Conservation (phyloP, 192 early-diverging fungal species). For the Backusella tuberculispora region DNA sequence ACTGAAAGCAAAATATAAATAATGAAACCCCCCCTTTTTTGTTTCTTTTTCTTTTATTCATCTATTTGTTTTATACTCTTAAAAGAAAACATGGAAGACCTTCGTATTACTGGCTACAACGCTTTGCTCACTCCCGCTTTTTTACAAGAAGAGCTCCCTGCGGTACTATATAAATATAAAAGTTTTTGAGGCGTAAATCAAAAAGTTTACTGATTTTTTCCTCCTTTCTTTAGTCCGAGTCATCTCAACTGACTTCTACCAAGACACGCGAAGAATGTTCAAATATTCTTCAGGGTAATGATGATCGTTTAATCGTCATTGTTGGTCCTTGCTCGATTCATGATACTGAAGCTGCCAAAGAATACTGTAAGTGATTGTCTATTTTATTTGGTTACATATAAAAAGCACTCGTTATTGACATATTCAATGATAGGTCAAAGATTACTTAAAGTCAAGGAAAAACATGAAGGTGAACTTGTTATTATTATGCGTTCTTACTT, state of each 20-base stretch:
- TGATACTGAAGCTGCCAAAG: slow-evolving; percentile 82
- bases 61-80: background rate
- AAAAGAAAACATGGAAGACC: slow-evolving; percentile 73
- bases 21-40: background rate
- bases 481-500: slow-evolving; percentile 98
- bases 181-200: background rate
- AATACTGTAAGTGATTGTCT: slow-evolving; percentile 65
- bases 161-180: slow-evolving; percentile 44
- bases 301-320: slow-evolving; percentile 88
- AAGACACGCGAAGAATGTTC: slow-evolving; percentile 64
- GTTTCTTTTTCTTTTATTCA: background rate
- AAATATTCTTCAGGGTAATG: slow-evolving; percentile 75
- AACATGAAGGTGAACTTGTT: slow-evolving; percentile 73
- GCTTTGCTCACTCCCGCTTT: slow-evolving; percentile 92
- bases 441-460: slow-evolving; percentile 56
- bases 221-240: slow-evolving; percentile 15
- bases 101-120: slow-evolving; percentile 86
- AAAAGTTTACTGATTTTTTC: background rate
- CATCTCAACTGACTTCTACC: slow-evolving; percentile 47
- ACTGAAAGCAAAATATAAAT: background rate
- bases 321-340: slow-evolving; percentile 98
- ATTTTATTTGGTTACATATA: background rate
- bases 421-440: slow-evolving; percentile 5
- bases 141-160: slow-evolving; percentile 82
- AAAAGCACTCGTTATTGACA: background rate